Evolutionary conservation across 2,329 filamentous ascomycete species (phyloP).

Genomic region (Alternaria gaisen): DNA sequence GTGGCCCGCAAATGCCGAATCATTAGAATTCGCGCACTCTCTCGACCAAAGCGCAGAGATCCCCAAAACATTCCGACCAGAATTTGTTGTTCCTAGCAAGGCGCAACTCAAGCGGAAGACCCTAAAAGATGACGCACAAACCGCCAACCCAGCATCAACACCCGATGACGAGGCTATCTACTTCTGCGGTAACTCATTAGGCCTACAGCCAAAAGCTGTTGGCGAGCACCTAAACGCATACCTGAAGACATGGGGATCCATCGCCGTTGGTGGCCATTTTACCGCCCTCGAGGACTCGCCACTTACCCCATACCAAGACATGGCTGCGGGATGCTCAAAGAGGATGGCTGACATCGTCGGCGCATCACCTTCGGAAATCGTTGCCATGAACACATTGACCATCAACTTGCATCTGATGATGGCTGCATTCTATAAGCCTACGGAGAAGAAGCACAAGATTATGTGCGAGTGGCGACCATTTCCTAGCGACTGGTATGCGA

Average conservation of each 20-base stretch:
- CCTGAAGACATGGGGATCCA: slow-evolving; percentile 81
- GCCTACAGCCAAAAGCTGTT: slow-evolving; percentile 78
- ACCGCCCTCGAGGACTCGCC: slow-evolving; percentile 72
- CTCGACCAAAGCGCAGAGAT: slow-evolving; percentile 46
- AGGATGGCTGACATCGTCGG: slow-evolving; percentile 79
- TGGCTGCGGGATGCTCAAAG: slow-evolving; percentile 75
- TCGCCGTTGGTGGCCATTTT: slow-evolving; percentile 87
- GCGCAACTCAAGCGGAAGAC: slow-evolving; percentile 72
- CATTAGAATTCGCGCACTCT: slow-evolving; percentile 36
- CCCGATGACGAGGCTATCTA: slow-evolving; percentile 68
- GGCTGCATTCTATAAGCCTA: slow-evolving; percentile 83
- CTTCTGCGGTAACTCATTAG: slow-evolving; percentile 89
- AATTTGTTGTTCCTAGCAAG: slow-evolving; percentile 81
- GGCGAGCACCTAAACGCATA: slow-evolving; percentile 74
- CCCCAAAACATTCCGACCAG: slow-evolving; percentile 60
- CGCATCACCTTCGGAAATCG: slow-evolving; percentile 75
- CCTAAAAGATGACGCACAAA: slow-evolving; percentile 46
- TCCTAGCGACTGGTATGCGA: slow-evolving; percentile 85
- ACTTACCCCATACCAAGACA: slow-evolving; percentile 77
- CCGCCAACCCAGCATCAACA: slow-evolving; percentile 39
- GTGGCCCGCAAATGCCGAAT: slow-evolving; percentile 36
- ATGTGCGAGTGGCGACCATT: slow-evolving; percentile 89
- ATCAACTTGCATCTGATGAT: slow-evolving; percentile 84
- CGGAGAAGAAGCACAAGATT: slow-evolving; percentile 72
- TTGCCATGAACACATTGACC: slow-evolving; percentile 87